Evolutionary conservation across 2,329 filamentous ascomycete genomes (phyloP).

Genomic region (Ophiostoma triangulosporum): DNA sequence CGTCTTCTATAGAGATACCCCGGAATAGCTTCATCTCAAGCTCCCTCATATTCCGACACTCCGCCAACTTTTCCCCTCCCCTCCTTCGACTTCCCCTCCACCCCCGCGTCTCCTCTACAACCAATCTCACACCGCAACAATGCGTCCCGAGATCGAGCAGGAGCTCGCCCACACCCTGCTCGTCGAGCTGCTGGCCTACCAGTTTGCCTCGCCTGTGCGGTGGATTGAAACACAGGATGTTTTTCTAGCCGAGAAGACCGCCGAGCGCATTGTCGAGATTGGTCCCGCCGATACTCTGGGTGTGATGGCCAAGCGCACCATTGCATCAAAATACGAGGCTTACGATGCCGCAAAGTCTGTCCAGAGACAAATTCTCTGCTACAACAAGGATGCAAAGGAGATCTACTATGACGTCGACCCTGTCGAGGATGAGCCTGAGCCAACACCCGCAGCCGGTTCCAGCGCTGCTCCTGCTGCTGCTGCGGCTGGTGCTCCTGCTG

Average conservation of each 20-base stretch:
- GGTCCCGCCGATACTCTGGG: slow-evolving; percentile 93
- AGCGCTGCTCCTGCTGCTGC: slow-evolving; percentile 39
- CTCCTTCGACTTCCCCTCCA: background rate
- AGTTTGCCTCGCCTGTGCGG: slow-evolving; percentile 96
- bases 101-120: background rate
- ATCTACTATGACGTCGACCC: slow-evolving; percentile 99
- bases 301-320: slow-evolving; percentile 91
- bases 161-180: slow-evolving; percentile 97
- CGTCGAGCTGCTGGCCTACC: slow-evolving; percentile 96
- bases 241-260: slow-evolving; percentile 87
- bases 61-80: background rate
- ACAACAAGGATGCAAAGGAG: slow-evolving; percentile 98
- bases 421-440: slow-evolving; percentile 73
- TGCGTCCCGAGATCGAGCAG: slow-evolving; percentile 98
- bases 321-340: slow-evolving; percentile 95
- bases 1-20: slow-evolving; percentile 7
- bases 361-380: slow-evolving; percentile 94
- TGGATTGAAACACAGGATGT: slow-evolving; percentile 99
- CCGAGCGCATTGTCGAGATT: slow-evolving; percentile 94
- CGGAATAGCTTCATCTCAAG: slow-evolving; percentile 4
- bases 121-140: slow-evolving; percentile 29
- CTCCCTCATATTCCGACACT: background rate
- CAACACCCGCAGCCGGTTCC: slow-evolving; percentile 22
- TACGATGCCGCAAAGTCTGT: slow-evolving; percentile 95
- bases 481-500: slow-evolving; percentile 41